phyloP scores from a whole-genome alignment of 2,329 filamentous ascomycete genomes.

The Trichoderma guizhouense region DNA sequence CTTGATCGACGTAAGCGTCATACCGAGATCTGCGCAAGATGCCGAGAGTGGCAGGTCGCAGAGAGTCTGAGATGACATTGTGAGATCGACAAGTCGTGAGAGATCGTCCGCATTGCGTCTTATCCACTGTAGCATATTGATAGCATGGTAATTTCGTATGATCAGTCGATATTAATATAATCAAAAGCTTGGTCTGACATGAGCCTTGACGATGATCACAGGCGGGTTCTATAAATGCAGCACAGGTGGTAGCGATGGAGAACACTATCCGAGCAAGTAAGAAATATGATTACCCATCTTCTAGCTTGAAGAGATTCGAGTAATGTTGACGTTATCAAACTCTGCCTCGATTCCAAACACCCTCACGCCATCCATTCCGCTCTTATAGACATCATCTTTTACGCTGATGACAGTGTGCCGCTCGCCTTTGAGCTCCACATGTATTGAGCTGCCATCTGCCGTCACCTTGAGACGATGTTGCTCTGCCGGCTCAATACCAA shows the following conservation, averaged over 20 bases:
- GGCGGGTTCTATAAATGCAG: background rate
- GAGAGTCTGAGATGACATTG: background rate
- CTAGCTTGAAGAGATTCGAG: background rate
- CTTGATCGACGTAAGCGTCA: constrained; percentile 10
- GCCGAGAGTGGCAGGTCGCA: constrained; percentile 1
- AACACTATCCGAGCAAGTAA: background rate
- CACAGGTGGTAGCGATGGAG: background rate
- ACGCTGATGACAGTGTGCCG: constrained; percentile 17
- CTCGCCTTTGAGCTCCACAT: constrained; percentile 20
- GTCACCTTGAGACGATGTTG: constrained; percentile 18
- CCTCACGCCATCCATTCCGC: constrained; percentile 23
- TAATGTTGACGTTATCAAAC: constrained; percentile 24
- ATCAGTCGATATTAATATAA: background rate
- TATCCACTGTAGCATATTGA: background rate
- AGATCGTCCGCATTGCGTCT: background rate
- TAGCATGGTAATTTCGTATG: background rate
- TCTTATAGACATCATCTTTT: constrained; percentile 15
- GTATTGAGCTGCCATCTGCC: constrained; percentile 19
- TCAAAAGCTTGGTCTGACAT: background rate
- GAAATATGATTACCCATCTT: too few species aligned
- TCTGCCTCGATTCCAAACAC: constrained; percentile 20
- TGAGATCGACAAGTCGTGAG: background rate
- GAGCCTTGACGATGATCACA: background rate
- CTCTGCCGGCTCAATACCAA: constrained; percentile 11
- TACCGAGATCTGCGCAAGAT: background rate